Percentiles rank a stretch among this genome's conserved stretches.
phyloP scores from a whole-genome alignment of 2,329 filamentous ascomycete genomes.

The Cadophora malorum region DNA sequence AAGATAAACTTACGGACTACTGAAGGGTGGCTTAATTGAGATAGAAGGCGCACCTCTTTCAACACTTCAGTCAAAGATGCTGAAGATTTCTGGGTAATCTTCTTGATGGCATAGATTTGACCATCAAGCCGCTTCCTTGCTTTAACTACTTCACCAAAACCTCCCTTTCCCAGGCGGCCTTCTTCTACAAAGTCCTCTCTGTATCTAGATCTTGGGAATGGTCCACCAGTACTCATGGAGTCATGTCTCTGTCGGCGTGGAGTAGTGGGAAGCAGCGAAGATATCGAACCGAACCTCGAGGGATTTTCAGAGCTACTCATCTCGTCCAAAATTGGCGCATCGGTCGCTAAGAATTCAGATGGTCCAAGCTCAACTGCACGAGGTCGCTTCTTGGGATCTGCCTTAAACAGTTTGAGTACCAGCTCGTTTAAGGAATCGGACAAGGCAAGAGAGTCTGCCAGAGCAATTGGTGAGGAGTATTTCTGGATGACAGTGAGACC shows the following conservation, averaged over 20 bases:
- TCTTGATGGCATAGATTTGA: constrained; percentile 95
- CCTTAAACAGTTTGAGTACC: constrained; percentile 82
- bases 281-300: constrained; percentile 49
- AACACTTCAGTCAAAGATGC: constrained; percentile 81
- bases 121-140: constrained; percentile 93
- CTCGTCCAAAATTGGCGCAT: constrained; percentile 60
- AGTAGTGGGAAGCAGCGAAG: constrained; percentile 50
- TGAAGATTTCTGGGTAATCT: constrained; percentile 84
- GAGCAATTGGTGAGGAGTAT: constrained; percentile 77
- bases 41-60: constrained; percentile 86
- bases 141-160: constrained; percentile 95
- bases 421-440: constrained; percentile 81
- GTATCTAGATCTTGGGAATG: constrained; percentile 74
- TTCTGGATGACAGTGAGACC: constrained; percentile 77
- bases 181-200: constrained; percentile 90
- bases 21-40: constrained; percentile 87
- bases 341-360: constrained; percentile 70
- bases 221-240: constrained; percentile 60
- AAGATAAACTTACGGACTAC: constrained; percentile 50
- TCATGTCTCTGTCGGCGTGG: constrained; percentile 64
- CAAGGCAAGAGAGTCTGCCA: constrained; percentile 74
- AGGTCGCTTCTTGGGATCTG: constrained; percentile 82
- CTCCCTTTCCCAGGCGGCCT: constrained; percentile 87
- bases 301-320: constrained; percentile 48
- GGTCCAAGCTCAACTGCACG: constrained; percentile 77